These are phyloP conservation scores for Colletotrichum limetticola DNA, from an alignment of 2,329 filamentous ascomycete species.

Conservation along the genomic window DNA sequence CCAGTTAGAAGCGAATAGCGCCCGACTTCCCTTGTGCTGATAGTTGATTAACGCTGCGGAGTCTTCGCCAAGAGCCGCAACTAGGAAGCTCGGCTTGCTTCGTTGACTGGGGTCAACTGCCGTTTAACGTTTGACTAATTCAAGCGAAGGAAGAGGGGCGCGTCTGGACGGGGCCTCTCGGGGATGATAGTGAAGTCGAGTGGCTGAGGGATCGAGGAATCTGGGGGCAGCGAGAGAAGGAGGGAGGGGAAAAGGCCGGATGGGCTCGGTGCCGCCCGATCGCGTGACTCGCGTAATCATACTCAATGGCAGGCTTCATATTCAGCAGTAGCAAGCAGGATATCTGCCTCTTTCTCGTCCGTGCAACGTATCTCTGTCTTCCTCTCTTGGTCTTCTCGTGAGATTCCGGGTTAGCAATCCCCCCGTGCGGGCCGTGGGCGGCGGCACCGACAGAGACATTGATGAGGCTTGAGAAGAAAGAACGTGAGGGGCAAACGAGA, in stretches of 20 bases:
- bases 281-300: slow-evolving; percentile 8
- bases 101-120: slow-evolving; percentile 1
- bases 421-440: neutral
- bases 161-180: neutral
- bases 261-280: neutral
- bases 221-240: neutral
- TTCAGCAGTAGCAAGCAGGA: neutral
- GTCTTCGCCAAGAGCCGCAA: slow-evolving; percentile 25
- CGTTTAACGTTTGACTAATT: neutral
- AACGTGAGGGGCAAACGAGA: neutral
- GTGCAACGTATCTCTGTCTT: neutral
- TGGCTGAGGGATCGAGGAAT: neutral
- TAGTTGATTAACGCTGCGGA: slow-evolving; percentile 4
- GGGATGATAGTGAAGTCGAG: neutral
- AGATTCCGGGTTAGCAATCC: neutral
- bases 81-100: slow-evolving; percentile 8
- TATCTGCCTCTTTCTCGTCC: neutral
- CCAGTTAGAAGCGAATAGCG: neutral
- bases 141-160: neutral
- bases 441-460: slow-evolving; percentile 15
- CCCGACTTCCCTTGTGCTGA: slow-evolving; percentile 2
- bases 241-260: neutral
- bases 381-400: neutral
- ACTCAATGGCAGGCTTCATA: neutral
- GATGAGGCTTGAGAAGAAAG: neutral